These are phyloP conservation scores for Penicillium sp. DNA, from an alignment of 2,329 filamentous ascomycete genomes.

Conservation along the genomic window DNA sequence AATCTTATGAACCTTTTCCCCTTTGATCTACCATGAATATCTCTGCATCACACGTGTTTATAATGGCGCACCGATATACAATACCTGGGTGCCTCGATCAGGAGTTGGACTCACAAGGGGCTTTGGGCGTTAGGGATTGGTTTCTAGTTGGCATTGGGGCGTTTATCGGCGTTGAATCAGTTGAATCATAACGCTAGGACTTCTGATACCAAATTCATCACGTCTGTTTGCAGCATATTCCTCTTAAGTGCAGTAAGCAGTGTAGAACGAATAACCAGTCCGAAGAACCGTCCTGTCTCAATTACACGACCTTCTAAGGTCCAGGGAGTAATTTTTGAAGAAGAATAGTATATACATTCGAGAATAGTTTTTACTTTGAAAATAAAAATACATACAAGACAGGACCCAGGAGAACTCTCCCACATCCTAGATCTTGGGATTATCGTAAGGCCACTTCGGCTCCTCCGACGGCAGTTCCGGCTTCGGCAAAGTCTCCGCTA, in stretches of 20 bases:
- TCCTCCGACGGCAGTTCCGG: background rate
- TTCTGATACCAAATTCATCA: background rate
- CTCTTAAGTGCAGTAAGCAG: background rate
- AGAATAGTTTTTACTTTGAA: conserved; percentile 5
- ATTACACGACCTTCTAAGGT: background rate
- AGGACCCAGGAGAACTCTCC: background rate
- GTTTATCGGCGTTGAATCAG: background rate
- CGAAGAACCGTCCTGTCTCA: background rate
- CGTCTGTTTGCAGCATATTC: too few relatives aligned
- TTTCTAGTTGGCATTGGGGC: too few relatives aligned
- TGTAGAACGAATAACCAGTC: background rate
- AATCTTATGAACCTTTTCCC: background rate
- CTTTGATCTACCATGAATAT: background rate
- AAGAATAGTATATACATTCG: conserved; percentile 12
- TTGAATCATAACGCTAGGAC: too few relatives aligned
- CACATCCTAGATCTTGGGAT: background rate
- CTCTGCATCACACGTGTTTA: background rate
- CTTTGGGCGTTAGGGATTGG: too few relatives aligned
- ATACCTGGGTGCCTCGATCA: background rate
- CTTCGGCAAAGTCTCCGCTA: background rate
- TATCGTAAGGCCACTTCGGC: background rate
- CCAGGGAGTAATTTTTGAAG: background rate
- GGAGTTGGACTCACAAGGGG: background rate
- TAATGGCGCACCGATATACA: background rate
- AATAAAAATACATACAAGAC: conserved; percentile 3